Conservation (phyloP, 2,329 filamentous ascomycete species). For the Colletotrichum sublineola region DNA sequence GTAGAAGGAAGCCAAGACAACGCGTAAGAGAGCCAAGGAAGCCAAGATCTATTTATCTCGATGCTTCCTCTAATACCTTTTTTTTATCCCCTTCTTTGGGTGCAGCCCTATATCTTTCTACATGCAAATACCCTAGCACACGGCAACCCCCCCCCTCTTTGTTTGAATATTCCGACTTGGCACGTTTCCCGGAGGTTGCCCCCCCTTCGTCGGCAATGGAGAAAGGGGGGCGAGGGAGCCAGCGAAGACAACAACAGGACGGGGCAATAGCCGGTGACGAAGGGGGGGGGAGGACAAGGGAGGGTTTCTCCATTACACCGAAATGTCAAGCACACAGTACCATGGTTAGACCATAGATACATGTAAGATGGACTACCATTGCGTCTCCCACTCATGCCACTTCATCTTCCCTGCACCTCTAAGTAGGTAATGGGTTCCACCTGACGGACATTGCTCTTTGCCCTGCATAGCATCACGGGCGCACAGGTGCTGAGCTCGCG, state of each 20-base stretch:
- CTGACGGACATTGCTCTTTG: too few species aligned
- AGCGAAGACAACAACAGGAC: background rate
- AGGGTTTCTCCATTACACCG: slow-evolving; percentile 8
- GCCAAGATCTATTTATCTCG: background rate
- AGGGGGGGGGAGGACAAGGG: background rate
- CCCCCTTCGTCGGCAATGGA: slow-evolving; percentile 3
- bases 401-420: background rate
- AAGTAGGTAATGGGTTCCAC: background rate
- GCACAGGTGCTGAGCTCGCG: background rate
- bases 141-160: slow-evolving; percentile 20
- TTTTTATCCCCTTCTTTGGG: background rate
- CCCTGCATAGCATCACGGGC: background rate
- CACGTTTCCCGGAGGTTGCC: background rate
- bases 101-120: slow-evolving; percentile 12
- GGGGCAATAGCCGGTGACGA: background rate
- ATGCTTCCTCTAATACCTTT: too few species aligned
- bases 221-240: background rate
- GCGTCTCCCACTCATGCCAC: background rate
- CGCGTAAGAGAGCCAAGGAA: background rate
- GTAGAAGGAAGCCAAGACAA: background rate
- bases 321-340: slow-evolving; percentile 1
- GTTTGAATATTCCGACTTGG: slow-evolving; percentile 35
- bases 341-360: background rate
- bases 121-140: background rate
- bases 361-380: background rate